Evolutionary conservation across 1,284 basidiomycete genomes (phyloP).

Genomic region (Cryptococcus sp.): DNA sequence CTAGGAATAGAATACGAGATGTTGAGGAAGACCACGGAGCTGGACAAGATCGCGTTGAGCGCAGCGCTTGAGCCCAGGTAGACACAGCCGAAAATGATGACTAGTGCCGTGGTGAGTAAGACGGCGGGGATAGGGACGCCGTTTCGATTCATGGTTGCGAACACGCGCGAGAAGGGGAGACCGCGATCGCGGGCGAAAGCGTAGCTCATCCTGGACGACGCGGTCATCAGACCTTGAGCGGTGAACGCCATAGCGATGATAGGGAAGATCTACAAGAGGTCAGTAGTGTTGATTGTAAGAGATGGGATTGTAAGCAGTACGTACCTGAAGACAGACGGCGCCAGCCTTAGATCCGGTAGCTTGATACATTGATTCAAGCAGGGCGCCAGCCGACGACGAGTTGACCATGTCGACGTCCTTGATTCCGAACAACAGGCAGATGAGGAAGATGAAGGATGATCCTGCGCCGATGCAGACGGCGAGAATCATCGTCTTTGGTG

Average conservation of each 20-base stretch:
- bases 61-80: slow-evolving; percentile 61
- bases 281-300: background rate
- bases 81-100: slow-evolving; percentile 55
- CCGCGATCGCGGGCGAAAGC: slow-evolving; percentile 71
- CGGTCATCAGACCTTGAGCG: slow-evolving; percentile 60
- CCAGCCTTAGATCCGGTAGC: slow-evolving; percentile 63
- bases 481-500: slow-evolving; percentile 57
- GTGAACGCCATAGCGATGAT: slow-evolving; percentile 52
- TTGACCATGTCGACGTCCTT: slow-evolving; percentile 62
- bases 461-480: slow-evolving; percentile 66
- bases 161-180: slow-evolving; percentile 61
- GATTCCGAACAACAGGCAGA: slow-evolving; percentile 69
- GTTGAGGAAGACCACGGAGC: slow-evolving; percentile 55
- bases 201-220: slow-evolving; percentile 67
- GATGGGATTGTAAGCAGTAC: background rate
- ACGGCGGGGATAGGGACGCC: slow-evolving; percentile 64
- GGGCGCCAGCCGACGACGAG: slow-evolving; percentile 62
- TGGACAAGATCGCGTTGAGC: slow-evolving; percentile 55
- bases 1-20: slow-evolving; percentile 53
- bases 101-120: slow-evolving; percentile 60
- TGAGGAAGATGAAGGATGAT: slow-evolving; percentile 63
- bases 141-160: slow-evolving; percentile 58
- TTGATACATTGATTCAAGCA: slow-evolving; percentile 67
- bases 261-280: slow-evolving; percentile 45
- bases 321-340: slow-evolving; percentile 59